These are phyloP conservation scores for Aplosporella prunicola DNA, from an alignment of 2,329 filamentous ascomycete genomes.

Conservation along the genomic window DNA sequence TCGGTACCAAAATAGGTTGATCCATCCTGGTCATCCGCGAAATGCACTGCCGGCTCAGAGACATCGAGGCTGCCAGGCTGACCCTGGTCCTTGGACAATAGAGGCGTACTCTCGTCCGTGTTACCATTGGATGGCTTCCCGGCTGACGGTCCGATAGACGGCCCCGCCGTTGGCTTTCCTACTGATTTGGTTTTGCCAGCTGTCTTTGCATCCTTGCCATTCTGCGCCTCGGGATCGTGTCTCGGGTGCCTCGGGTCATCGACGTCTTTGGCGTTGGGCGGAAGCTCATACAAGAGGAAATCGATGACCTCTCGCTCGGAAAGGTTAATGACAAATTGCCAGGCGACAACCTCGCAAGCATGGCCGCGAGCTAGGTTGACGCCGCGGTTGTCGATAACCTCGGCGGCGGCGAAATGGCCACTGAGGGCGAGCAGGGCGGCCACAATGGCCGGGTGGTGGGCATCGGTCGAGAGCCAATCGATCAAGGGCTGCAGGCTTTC, in stretches of 20 bases:
- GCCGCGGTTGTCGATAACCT: conserved; percentile 51
- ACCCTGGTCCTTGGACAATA: conserved; percentile 39
- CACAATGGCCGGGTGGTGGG: conserved; percentile 60
- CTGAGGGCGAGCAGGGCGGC: conserved; percentile 67
- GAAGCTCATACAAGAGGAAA: conserved; percentile 64
- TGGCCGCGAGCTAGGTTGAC: conserved; percentile 59
- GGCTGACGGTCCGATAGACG: too few species aligned
- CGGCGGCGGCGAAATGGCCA: conserved; percentile 59
- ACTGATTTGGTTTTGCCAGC: too few species aligned
- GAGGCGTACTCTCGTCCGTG: conserved; percentile 10
- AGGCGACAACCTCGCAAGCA: conserved; percentile 73
- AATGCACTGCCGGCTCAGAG: not conserved
- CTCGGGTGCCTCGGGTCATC: conserved; percentile 11
- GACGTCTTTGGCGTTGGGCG: conserved; percentile 22
- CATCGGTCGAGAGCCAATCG: conserved; percentile 52
- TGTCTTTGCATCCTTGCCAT: too few species aligned
- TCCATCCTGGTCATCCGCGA: too few species aligned
- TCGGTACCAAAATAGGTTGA: conserved; percentile 22
- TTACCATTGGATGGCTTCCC: conserved; percentile 1
- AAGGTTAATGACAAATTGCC: conserved; percentile 63
- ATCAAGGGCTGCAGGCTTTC: conserved; percentile 50
- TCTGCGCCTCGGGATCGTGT: conserved; percentile 14
- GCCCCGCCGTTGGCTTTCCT: too few species aligned
- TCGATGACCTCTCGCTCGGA: conserved; percentile 66
- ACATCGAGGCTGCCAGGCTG: conserved; percentile 7